Conservation (phyloP, 495 filamentous ascomycete genomes). For the Aspergillus haitiensis region DNA sequence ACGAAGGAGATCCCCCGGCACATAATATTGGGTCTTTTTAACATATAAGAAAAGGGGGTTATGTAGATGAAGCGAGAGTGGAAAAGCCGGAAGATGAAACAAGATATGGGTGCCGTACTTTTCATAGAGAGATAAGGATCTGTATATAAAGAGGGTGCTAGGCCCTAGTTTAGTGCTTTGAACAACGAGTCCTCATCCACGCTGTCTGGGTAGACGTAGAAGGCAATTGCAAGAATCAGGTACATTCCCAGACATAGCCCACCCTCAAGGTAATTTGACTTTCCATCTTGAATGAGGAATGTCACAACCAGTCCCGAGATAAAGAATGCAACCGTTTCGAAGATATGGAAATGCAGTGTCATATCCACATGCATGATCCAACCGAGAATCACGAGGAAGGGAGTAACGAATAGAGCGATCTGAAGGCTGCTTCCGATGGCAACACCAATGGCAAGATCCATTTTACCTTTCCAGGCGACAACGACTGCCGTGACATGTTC, state of each 20-base stretch:
- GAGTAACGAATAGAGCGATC: slow-evolving; percentile 91
- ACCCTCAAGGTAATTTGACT: slow-evolving; percentile 93
- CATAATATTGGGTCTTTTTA: too few species aligned
- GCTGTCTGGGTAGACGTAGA: slow-evolving; percentile 83
- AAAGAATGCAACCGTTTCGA: slow-evolving; percentile 94
- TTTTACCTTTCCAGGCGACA: slow-evolving; percentile 91
- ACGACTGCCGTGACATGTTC: slow-evolving; percentile 90
- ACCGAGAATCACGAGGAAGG: slow-evolving; percentile 84
- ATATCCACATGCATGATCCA: slow-evolving; percentile 85
- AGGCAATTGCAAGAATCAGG: slow-evolving; percentile 82
- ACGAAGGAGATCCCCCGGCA: background rate
- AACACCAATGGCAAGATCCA: slow-evolving; percentile 91
- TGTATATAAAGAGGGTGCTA: slow-evolving; percentile 3
- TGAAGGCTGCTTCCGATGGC: slow-evolving; percentile 90
- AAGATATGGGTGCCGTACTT: too few species aligned
- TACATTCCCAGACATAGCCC: slow-evolving; percentile 84
- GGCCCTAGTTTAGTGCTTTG: slow-evolving; percentile 4
- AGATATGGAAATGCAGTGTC: slow-evolving; percentile 88
- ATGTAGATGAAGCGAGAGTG: background rate
- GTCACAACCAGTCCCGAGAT: slow-evolving; percentile 87
- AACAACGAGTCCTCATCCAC: slow-evolving; percentile 26
- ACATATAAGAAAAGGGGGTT: background rate
- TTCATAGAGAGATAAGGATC: background rate
- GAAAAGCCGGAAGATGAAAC: background rate
- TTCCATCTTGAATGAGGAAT: slow-evolving; percentile 89